Evolutionary conservation across 805 yeast genomes (phyloP), one percentile per base, ranked within the genome.

Genomic region (Diddensiella caesifluorescens): DNA sequence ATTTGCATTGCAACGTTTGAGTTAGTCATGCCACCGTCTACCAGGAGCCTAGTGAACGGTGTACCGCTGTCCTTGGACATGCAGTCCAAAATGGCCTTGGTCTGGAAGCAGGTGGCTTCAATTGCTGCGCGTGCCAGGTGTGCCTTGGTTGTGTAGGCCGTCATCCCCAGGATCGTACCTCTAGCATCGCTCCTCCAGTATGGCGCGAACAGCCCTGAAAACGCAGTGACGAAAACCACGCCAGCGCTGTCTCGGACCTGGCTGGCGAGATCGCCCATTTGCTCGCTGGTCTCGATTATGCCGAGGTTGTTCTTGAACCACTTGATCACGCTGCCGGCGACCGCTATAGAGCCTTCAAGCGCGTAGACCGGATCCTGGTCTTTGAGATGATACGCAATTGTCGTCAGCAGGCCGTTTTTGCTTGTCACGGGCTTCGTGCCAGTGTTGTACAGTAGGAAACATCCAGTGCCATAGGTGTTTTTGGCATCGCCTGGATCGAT

Each of bases 381-480:
- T 29, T 92, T 90, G 65, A 89, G 83, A 85, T 95, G 86, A 68
- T 75, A 90, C 2, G 90, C 95, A 40, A 88, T 74, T 1, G 97
- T 89, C 32, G 96, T 88, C 52, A 89, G 71, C 10, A 94, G 79
- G 37, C 96, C 97, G 58, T 83, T 79, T 26, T 75, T 70, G 25
- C 89, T 78, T 26, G 81, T 73, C 55, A 87, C 72, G 45, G 86
- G 82, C 39, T 70, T 63, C 34, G 68, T 63, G 45, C 97, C 97
- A 1, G 95, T 84, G 64, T 89, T 89, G 71, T 83, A 86, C 49
- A 90, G 70, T 48, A 89, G 64, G 70, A 89, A 89, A 61, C 95
- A 85, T 48, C 97, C 97, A 1, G 97, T 89, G 49, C 97, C 97
- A 57, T 88, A 89, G 7, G 97, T 89, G 71, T 95, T 87, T 64